phyloP scores from a whole-genome alignment of 2,329 filamentous ascomycete genomes.

The Berkeleyomyces basicola region DNA sequence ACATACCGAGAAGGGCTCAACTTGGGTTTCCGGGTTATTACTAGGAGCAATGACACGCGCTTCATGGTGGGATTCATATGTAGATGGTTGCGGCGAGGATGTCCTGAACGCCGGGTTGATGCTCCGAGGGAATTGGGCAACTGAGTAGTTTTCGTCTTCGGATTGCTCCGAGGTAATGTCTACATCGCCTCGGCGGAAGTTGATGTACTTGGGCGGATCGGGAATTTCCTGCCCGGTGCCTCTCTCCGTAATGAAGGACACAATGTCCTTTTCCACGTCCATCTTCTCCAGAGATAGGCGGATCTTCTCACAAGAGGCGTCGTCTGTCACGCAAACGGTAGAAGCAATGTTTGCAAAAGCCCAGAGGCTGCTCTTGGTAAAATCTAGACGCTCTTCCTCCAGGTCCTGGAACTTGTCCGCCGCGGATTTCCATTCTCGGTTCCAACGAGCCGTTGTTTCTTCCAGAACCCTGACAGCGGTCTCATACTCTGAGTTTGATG shows the following conservation, averaged over 20 bases:
- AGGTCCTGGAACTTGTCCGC: conserved; percentile 99
- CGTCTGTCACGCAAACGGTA: conserved; percentile 93
- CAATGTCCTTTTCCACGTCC: conserved; percentile 92
- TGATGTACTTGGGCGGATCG: conserved; percentile 94
- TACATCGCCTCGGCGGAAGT: conserved; percentile 84
- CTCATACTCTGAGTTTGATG: conserved; percentile 87
- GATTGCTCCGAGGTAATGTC: conserved; percentile 71
- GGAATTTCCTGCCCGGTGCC: conserved; percentile 96
- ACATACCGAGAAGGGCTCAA: background rate
- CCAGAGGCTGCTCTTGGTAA: conserved; percentile 95
- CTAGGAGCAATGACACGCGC: conserved; percentile 53
- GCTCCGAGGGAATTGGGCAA: conserved; percentile 85
- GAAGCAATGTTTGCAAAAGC: conserved; percentile 94
- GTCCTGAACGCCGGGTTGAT: conserved; percentile 92
- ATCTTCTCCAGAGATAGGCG: conserved; percentile 83
- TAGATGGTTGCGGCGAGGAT: conserved; percentile 91
- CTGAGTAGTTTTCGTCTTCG: conserved; percentile 79
- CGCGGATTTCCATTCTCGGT: conserved; percentile 93
- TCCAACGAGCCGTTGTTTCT: conserved; percentile 91
- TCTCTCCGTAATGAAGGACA: conserved; percentile 67
- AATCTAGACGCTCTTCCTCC: conserved; percentile 91
- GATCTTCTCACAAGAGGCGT: conserved; percentile 92
- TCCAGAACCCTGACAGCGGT: conserved; percentile 81
- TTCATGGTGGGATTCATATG: conserved; percentile 82
- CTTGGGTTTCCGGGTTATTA: background rate